phyloP scores from a whole-genome alignment of 1,284 basidiomycete genomes.

The Apiotrichum laibachii region DNA sequence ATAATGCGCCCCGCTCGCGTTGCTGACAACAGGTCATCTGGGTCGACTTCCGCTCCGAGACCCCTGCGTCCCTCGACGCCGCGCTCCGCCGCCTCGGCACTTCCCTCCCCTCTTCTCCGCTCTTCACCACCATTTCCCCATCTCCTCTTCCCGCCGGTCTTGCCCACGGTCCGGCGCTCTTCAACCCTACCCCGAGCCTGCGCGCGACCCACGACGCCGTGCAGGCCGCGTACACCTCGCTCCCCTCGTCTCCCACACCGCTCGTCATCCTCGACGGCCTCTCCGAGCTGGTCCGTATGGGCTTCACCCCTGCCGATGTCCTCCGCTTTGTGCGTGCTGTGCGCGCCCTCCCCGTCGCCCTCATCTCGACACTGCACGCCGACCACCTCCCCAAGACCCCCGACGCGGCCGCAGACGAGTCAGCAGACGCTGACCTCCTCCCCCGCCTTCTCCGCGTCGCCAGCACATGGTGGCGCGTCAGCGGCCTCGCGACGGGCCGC shows the following conservation, averaged over 20 bases:
- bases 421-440: slow-evolving; percentile 24
- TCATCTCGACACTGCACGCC: slow-evolving; percentile 41
- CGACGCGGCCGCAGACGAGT: slow-evolving; percentile 1
- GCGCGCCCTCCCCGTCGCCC: slow-evolving; percentile 16
- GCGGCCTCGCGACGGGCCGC: slow-evolving; percentile 39
- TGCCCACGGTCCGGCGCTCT: slow-evolving; percentile 21
- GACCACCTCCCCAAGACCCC: slow-evolving; percentile 28
- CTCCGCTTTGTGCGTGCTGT: slow-evolving; percentile 40
- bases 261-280: slow-evolving; percentile 47
- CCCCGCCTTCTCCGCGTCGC: slow-evolving; percentile 30
- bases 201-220: slow-evolving; percentile 28
- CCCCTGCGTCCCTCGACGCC: slow-evolving; percentile 30
- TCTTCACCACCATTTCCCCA: slow-evolving; percentile 17
- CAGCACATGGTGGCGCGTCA: slow-evolving; percentile 44
- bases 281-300: slow-evolving; percentile 35
- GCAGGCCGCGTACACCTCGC: background rate
- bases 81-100: slow-evolving; percentile 12
- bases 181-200: slow-evolving; percentile 27
- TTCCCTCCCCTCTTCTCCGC: slow-evolving; percentile 5
- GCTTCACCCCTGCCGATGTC: slow-evolving; percentile 28
- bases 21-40: slow-evolving; percentile 27
- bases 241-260: background rate
- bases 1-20: no score
- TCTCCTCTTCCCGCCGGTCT: slow-evolving; percentile 2
- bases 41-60: slow-evolving; percentile 44